A percentile compares a stretch with the other conserved stretches of the same genome.
These are phyloP conservation scores for Lophium mytilinum DNA, from an alignment of 495 filamentous ascomycete genomes.

Conservation along the genomic window DNA sequence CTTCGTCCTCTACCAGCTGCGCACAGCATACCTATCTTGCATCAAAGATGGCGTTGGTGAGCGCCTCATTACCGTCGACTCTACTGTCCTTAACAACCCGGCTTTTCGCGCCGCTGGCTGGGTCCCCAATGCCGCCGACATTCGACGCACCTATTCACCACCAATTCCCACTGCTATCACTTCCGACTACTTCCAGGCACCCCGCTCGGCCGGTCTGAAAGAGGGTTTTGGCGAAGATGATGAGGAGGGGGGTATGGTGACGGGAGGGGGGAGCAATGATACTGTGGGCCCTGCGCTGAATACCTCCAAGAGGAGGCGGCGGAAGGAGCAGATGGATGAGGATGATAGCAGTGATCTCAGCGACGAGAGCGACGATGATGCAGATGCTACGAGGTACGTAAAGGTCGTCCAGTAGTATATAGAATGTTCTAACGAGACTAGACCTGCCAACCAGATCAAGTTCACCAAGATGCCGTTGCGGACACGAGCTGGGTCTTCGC, in stretches of 20 bases:
- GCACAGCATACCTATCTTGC: conserved; percentile 79
- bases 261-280: conserved; percentile 62
- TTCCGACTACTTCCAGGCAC: conserved; percentile 87
- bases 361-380: conserved; percentile 91
- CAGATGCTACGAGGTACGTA: conserved; percentile 42
- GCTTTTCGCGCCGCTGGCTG: conserved; percentile 94
- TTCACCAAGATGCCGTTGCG: conserved; percentile 93
- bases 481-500: conserved; percentile 77
- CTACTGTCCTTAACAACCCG: conserved; percentile 82
- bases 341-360: conserved; percentile 96
- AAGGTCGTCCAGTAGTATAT: too few species aligned
- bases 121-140: conserved; percentile 64
- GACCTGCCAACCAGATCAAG: conserved; percentile 72
- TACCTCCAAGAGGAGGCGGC: conserved; percentile 39
- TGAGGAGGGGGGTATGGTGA: conserved; percentile 71
- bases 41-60: conserved; percentile 96
- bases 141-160: conserved; percentile 89
- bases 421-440: conserved; percentile 10
- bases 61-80: conserved; percentile 86
- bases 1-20: conserved; percentile 87
- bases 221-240: conserved; percentile 63
- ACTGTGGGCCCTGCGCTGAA: conserved; percentile 56
- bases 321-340: conserved; percentile 75
- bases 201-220: conserved; percentile 41
- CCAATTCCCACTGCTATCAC: conserved; percentile 86